These are phyloP conservation scores for Stagonosporopsis tanaceti DNA, from an alignment of 2,329 filamentous ascomycete species.

Conservation along the genomic window DNA sequence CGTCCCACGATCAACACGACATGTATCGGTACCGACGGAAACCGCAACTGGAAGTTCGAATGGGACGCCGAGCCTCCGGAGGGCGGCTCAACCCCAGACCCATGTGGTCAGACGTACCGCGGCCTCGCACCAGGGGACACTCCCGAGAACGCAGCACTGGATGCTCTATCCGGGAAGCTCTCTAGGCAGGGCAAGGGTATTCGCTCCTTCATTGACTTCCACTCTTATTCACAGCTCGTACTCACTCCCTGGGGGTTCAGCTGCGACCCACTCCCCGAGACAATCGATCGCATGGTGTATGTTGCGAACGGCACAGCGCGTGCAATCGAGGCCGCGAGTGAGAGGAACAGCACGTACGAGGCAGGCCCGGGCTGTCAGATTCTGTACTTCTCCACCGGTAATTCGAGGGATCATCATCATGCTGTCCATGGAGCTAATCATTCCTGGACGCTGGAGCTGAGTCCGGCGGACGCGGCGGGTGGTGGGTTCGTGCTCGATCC, in stretches of 20 bases:
- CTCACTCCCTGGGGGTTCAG: constrained; percentile 65
- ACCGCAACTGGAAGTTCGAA: constrained; percentile 47
- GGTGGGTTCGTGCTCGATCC: constrained; percentile 59
- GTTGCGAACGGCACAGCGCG: constrained; percentile 31
- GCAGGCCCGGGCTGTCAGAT: constrained; percentile 63
- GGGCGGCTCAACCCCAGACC: constrained; percentile 37
- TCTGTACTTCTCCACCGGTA: constrained; percentile 64
- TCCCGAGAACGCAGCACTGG: constrained; percentile 51
- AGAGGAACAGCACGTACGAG: constrained; percentile 46
- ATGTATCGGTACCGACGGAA: constrained; percentile 46
- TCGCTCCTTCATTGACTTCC: constrained; percentile 70
- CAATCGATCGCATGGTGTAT: constrained; percentile 57
- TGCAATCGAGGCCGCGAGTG: constrained; percentile 59
- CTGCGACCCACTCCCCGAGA: constrained; percentile 50
- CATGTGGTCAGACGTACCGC: constrained; percentile 45
- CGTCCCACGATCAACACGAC: constrained; percentile 36
- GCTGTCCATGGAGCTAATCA: constrained; percentile 52
- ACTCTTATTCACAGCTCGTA: constrained; percentile 68
- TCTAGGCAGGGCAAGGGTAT: constrained; percentile 54
- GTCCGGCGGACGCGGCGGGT: constrained; percentile 51
- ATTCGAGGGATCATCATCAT: constrained; percentile 54
- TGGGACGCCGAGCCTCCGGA: constrained; percentile 41
- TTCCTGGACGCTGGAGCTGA: constrained; percentile 58
- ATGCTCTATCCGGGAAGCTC: constrained; percentile 54
- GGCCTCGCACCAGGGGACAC: constrained; percentile 42